Base-by-base conservation (phyloP, 2,329 filamentous ascomycete genomes). In the Sarocladium brachiariae region DNA sequence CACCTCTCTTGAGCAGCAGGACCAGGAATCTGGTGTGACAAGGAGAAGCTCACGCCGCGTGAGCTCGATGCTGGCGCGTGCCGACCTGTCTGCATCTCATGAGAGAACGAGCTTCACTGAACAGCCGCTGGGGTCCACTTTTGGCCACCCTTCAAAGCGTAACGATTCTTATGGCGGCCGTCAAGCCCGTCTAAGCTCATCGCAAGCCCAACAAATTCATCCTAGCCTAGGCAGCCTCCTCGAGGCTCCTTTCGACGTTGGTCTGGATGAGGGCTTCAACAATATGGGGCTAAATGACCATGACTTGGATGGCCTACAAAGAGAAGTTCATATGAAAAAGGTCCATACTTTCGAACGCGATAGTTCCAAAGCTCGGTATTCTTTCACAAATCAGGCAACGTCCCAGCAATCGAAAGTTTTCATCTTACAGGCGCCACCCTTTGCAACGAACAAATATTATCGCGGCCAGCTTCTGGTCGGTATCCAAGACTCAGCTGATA, bases 61-160 rank as follows among this genome's bases (percentile, higher is more conserved):
- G 23, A 99, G 93, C 70, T 97, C 92, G 14, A 79, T 96, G 69
- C 75, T 96, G 50, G 91, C 91, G 14, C 79, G 92, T 59, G 87
- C 88, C 27, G 92, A 96, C 63, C 72, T 96, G 18, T 92, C 89
- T 0, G 85, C 88, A 9, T 93, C 86, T 14, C 87, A 92, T 56
- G 90, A 95, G 58, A 79, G 87, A 59, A 77, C 84, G 1, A 78
- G 84, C n/a, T 95, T 95, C 62, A 78, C 83, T 24, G 90, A 96
- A 46, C 79, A 77, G 63, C 67, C 63, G 56, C 74, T 65, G 8
- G 34, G 14, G 11, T 18, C 51, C 2, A 61, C 68, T 8, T 59
- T 69, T 8, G 66, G 63, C 10, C 65, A 70, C 49, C 73, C 75
- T 38, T 67, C 75, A 13, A 81, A 85, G 56, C 79, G 86, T 53